phyloP scores from a whole-genome alignment of 495 filamentous ascomycete species.

The Entonaema liquescens region DNA sequence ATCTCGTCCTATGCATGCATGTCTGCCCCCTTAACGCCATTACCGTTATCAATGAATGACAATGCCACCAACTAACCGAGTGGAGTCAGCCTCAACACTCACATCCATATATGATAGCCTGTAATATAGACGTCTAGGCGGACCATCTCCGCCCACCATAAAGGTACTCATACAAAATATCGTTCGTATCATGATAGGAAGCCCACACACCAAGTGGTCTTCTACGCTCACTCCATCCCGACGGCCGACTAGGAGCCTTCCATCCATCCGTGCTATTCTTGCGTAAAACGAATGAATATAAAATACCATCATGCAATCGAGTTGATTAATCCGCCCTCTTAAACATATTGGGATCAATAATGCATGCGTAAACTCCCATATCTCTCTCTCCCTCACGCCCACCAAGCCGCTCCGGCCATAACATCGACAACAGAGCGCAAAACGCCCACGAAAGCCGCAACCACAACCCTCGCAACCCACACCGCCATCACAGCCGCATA shows the following conservation, averaged over 20 bases:
- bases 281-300: not conserved
- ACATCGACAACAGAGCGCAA: not conserved
- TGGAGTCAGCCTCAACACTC: not conserved
- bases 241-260: not conserved
- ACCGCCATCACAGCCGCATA: conserved; percentile 9
- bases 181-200: not conserved
- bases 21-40: not conserved
- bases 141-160: not conserved
- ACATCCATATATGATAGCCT: not conserved
- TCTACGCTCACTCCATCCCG: not conserved
- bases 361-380: not conserved
- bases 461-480: conserved; percentile 25
- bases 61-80: not conserved
- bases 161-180: not conserved
- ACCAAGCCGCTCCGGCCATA: not conserved
- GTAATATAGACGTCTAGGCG: not conserved
- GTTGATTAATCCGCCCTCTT: not conserved
- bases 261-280: not conserved
- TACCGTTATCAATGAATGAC: not conserved
- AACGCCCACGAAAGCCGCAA: conserved; percentile 3
- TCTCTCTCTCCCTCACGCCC: not conserved
- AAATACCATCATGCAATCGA: not conserved
- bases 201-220: not conserved
- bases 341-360: not conserved
- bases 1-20: not conserved